Evolutionary conservation across 306 rosid genomes (phyloP).

Genomic region (Citrullus amarus): DNA sequence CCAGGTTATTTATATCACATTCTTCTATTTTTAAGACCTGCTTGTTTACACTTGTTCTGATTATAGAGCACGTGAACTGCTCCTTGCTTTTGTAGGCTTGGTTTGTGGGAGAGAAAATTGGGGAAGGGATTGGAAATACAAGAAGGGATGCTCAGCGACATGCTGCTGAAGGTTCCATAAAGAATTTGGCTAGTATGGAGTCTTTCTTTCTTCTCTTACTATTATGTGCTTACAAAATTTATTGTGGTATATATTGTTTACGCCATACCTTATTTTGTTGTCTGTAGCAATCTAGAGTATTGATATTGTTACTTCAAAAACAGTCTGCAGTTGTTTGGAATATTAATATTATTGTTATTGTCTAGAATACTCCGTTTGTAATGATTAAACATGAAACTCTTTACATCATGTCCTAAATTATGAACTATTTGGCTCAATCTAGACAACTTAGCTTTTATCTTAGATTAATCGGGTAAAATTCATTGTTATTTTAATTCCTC

Average conservation of each 20-base stretch:
- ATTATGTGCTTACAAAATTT: neutral
- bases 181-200: slow-evolving; percentile 69
- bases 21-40: neutral
- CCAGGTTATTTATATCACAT: neutral
- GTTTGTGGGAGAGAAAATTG: slow-evolving; percentile 83
- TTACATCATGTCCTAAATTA: neutral
- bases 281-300: neutral
- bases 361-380: neutral
- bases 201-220: slow-evolving; percentile 9
- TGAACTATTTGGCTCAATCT: neutral
- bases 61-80: slow-evolving; percentile 11
- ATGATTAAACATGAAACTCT: neutral
- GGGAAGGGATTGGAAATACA: slow-evolving; percentile 75
- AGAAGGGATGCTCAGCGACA: slow-evolving; percentile 80
- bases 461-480: neutral
- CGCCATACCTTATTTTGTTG: neutral
- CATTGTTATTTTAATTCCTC: neutral
- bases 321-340: neutral
- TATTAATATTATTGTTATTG: neutral
- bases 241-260: neutral
- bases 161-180: slow-evolving; percentile 81
- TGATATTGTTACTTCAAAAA: neutral
- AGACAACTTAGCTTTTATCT: neutral
- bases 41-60: neutral
- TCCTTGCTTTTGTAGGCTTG: slow-evolving; percentile 45